phyloP scores from a whole-genome alignment of 352 stramenopile genomes.

The Phytophthora citricola region DNA sequence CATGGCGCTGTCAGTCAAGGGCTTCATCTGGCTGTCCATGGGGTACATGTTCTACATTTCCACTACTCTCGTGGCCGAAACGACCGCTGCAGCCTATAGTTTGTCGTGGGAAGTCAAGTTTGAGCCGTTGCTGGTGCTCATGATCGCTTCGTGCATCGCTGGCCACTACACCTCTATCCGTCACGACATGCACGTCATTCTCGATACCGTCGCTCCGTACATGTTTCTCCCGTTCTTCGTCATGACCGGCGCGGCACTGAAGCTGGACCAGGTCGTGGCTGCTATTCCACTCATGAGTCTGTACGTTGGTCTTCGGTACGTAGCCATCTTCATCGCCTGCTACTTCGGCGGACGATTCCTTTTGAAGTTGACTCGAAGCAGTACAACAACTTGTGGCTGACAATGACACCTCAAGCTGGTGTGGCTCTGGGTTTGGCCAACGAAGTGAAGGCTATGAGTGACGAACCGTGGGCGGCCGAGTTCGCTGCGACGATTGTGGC shows the following conservation, averaged over 20 bases:
- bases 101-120: conserved; percentile 75
- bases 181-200: conserved; percentile 80
- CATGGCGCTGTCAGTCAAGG: conserved; percentile 57
- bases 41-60: conserved; percentile 70
- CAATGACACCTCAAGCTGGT: conserved; percentile 70
- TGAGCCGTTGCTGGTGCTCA: conserved; percentile 71
- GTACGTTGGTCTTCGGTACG: conserved; percentile 63
- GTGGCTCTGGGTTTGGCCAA: conserved; percentile 68
- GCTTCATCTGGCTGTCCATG: conserved; percentile 68
- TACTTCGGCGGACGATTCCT: conserved; percentile 66
- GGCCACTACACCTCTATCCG: conserved; percentile 62
- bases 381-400: conserved; percentile 82
- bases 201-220: conserved; percentile 68
- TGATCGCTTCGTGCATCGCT: conserved; percentile 67
- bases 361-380: conserved; percentile 56
- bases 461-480: conserved; percentile 59
- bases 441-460: conserved; percentile 64
- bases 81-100: conserved; percentile 48
- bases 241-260: conserved; percentile 71
- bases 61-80: conserved; percentile 49
- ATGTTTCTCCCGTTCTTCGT: conserved; percentile 81
- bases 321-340: conserved; percentile 68
- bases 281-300: conserved; percentile 71
- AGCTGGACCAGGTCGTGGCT: conserved; percentile 66
- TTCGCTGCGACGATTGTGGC: conserved; percentile 71